Evolutionary conservation across 305 asterid genomes (phyloP).

Genomic region (Rubia tinctorum): DNA sequence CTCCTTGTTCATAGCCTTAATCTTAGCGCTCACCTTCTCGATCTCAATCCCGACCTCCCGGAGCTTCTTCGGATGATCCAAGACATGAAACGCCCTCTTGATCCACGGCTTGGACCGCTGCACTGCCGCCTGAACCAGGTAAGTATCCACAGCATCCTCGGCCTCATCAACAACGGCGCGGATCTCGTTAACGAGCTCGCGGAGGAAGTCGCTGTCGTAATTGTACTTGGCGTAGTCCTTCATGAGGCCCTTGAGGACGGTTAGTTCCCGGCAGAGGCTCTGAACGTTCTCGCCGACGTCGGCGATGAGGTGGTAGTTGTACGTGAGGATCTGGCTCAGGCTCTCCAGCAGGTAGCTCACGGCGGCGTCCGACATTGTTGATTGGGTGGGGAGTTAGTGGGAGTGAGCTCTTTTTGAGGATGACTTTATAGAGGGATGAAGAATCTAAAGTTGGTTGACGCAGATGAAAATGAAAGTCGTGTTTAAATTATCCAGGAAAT

Average conservation of each 20-base stretch:
- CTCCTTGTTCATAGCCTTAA: not conserved
- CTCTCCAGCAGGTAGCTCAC: constrained; percentile 2
- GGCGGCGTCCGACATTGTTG: constrained; percentile 10
- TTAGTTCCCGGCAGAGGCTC: not conserved
- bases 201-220: constrained; percentile 12
- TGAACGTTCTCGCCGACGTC: not conserved
- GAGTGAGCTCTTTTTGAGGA: too few relatives aligned
- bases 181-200: constrained; percentile 28
- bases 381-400: not conserved
- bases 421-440: not conserved
- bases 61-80: constrained; percentile 2
- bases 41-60: not conserved
- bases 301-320: constrained; percentile 8
- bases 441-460: not conserved
- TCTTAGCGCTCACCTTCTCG: not conserved
- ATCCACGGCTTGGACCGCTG: constrained; percentile 22
- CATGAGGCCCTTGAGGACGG: constrained; percentile 8
- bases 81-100: constrained; percentile 20
- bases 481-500: not conserved
- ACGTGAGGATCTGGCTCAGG: not conserved
- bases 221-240: constrained; percentile 10
- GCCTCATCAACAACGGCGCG: constrained; percentile 34
- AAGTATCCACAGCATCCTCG: constrained; percentile 34
- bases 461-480: not conserved
- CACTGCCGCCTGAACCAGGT: constrained; percentile 22